Evolutionary conservation across 2,329 filamentous ascomycete genomes (phyloP).

Genomic region (Acrocalymma vagum): DNA sequence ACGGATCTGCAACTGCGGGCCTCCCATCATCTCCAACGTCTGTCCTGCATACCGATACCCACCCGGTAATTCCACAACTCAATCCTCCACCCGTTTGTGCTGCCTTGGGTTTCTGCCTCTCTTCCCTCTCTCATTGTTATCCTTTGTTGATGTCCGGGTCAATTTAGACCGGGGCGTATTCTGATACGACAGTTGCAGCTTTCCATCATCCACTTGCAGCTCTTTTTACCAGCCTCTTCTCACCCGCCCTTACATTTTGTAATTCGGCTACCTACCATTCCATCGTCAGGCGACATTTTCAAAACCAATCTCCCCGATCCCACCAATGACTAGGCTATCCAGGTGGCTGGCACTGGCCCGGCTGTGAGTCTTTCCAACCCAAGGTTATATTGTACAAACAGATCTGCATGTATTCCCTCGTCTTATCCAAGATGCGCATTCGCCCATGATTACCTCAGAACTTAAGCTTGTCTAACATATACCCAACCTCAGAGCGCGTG

Average conservation of each 20-base stretch:
- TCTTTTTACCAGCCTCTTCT: constrained; percentile 16
- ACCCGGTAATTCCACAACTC: too few species aligned
- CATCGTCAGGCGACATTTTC: not conserved
- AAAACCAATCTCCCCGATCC: constrained; percentile 1
- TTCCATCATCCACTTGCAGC: too few species aligned
- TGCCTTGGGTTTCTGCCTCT: too few species aligned
- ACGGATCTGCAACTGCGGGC: constrained; percentile 15
- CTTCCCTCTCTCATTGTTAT: not conserved
- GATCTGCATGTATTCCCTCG: constrained; percentile 27
- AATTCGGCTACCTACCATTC: not conserved
- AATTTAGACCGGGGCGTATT: too few species aligned
- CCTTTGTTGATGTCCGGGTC: too few species aligned
- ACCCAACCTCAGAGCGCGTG: constrained; percentile 19
- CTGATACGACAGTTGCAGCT: too few species aligned
- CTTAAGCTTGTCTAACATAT: constrained; percentile 28
- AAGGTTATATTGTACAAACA: constrained; percentile 17
- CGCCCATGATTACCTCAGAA: constrained; percentile 35
- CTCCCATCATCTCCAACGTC: constrained; percentile 4
- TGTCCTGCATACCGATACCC: too few species aligned
- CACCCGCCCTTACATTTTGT: constrained; percentile 4
- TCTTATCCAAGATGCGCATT: constrained; percentile 19
- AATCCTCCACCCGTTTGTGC: too few species aligned
- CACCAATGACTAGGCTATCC: constrained; percentile 12
- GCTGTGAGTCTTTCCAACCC: constrained; percentile 32
- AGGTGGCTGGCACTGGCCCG: constrained; percentile 24